Conservation (phyloP, 345 rosid genomes). For the Mangifera indica region DNA sequence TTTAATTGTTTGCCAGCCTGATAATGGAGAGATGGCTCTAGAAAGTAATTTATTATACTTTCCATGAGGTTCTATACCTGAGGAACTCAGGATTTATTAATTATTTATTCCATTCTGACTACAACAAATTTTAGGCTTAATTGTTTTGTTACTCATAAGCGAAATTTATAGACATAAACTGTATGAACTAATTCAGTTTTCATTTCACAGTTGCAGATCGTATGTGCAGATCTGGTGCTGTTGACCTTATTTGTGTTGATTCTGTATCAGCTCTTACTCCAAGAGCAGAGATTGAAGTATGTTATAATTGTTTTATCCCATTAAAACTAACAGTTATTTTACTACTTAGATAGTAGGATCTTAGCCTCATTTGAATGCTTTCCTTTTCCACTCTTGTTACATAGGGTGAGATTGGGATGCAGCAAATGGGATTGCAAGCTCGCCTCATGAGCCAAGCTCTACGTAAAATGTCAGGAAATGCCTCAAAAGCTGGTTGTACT, state of each 20-base stretch:
- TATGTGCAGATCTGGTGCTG: conserved; percentile 95
- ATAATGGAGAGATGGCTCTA: conserved; percentile 90
- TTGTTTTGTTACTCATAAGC: neutral
- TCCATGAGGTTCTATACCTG: neutral
- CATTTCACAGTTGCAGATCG: conserved; percentile 84
- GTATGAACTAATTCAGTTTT: conserved; percentile 25
- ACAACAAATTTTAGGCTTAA: neutral
- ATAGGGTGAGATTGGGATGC: conserved; percentile 99
- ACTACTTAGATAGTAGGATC: conserved; percentile 1
- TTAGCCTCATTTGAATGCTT: conserved; percentile 8
- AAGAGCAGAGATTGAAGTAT: conserved; percentile 95
- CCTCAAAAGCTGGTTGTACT: conserved; percentile 98
- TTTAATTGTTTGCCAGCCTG: conserved; percentile 91
- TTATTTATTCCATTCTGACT: conserved; percentile 1
- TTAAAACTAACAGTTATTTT: neutral
- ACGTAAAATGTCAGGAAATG: conserved; percentile 99
- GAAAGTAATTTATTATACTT: conserved; percentile 57
- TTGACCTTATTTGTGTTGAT: conserved; percentile 93
- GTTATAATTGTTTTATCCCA: neutral
- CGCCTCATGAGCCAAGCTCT: conserved; percentile 99
- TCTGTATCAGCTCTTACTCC: conserved; percentile 98
- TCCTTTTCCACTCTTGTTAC: neutral
- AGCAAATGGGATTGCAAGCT: conserved; percentile 98
- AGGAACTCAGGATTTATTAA: conserved; percentile 5
- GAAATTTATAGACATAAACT: neutral